A percentile compares a stretch with the other conserved stretches of the same genome.
phyloP scores from a whole-genome alignment of 139 green algal genomes.

The Parachlorella kessleri region DNA sequence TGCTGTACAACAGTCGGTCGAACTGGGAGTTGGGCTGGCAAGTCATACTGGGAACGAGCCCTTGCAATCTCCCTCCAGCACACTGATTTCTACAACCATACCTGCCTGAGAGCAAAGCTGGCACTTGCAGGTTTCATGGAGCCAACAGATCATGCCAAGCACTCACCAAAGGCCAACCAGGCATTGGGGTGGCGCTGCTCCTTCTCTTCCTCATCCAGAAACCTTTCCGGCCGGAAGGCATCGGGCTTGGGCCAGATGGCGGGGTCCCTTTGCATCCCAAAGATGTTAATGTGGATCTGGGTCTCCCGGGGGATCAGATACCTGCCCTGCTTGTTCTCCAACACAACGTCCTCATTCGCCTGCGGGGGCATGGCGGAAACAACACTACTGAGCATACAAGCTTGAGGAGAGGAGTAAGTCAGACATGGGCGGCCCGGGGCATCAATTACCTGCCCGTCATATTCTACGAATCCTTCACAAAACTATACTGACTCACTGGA shows the following conservation, averaged over 20 bases:
- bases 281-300: conserved; percentile 37
- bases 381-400: too few species aligned
- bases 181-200: conserved; percentile 20
- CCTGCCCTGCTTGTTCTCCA: too few species aligned
- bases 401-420: neutral
- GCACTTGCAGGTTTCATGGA: too few species aligned
- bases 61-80: too few species aligned
- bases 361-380: neutral
- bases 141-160: too few species aligned
- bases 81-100: too few species aligned
- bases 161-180: conserved; percentile 50
- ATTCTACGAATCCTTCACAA: too few species aligned
- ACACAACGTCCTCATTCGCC: conserved; percentile 4
- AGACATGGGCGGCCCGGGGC: neutral
- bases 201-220: conserved; percentile 14
- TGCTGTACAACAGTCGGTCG: too few species aligned
- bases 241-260: conserved; percentile 28
- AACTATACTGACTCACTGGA: too few species aligned
- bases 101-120: too few species aligned
- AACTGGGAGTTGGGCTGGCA: too few species aligned
- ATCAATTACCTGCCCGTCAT: neutral
- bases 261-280: conserved; percentile 17
- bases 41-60: too few species aligned
- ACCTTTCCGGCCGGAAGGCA: conserved; percentile 42
- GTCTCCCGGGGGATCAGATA: conserved; percentile 20